phyloP scores from a whole-genome alignment of 768 basidiomycete species.

The Boletus vinaceobasis region DNA sequence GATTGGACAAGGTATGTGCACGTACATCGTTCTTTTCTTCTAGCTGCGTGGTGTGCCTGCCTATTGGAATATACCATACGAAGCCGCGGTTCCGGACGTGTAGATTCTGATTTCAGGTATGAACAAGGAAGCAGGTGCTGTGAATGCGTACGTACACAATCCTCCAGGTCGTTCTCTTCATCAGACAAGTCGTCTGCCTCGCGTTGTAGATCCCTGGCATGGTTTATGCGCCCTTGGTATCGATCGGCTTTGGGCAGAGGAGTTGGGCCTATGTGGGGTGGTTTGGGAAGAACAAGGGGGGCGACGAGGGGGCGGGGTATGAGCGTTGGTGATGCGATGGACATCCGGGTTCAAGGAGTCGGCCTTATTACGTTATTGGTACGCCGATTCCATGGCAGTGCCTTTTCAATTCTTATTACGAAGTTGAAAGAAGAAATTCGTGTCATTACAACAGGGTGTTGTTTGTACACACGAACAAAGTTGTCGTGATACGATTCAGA shows the following conservation, averaged over 20 bases:
- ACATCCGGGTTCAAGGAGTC: constrained; percentile 32
- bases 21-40: constrained; percentile 84
- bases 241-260: constrained; percentile 51
- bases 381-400: not conserved
- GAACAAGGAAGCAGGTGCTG: not conserved
- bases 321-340: constrained; percentile 66
- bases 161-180: constrained; percentile 80
- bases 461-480: not conserved
- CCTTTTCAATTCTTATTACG: not conserved
- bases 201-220: constrained; percentile 62
- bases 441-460: not conserved
- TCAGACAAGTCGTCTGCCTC: constrained; percentile 85
- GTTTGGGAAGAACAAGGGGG: constrained; percentile 62
- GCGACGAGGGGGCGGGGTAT: constrained; percentile 60
- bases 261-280: constrained; percentile 61
- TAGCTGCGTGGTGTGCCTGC: constrained; percentile 65
- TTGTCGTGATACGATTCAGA: not conserved
- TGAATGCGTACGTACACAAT: constrained; percentile 46
- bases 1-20: not conserved
- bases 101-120: constrained; percentile 41
- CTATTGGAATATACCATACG: constrained; percentile 68
- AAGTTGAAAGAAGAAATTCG: not conserved
- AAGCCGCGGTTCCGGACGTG: constrained; percentile 65
- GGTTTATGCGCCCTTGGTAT: constrained; percentile 55
- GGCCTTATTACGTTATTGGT: not conserved